Conservation (phyloP, 208 protist species). For the Leishmania amazonensis region DNA sequence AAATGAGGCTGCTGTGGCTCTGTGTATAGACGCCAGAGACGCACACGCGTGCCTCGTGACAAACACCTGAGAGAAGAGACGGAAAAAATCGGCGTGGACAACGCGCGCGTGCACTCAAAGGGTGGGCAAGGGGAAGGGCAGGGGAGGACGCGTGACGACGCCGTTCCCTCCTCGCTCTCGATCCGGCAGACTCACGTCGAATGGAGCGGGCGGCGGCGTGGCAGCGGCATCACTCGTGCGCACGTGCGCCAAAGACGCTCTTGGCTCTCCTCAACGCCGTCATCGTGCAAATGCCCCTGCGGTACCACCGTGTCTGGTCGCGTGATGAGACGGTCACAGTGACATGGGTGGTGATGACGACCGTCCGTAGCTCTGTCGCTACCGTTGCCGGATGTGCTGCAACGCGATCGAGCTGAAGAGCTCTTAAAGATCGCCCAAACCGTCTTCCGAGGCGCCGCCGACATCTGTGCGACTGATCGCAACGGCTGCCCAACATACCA, state of each 20-base stretch:
- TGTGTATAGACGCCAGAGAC: neutral
- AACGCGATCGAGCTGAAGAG: neutral
- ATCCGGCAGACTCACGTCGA: neutral
- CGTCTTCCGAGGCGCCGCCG: neutral
- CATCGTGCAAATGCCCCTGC: neutral
- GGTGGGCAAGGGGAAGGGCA: neutral
- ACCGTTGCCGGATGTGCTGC: neutral
- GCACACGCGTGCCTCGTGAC: neutral
- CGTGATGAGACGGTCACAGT: neutral
- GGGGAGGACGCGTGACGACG: neutral
- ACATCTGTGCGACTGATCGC: neutral
- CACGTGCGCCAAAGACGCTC: neutral
- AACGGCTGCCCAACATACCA: neutral
- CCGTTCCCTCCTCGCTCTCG: neutral
- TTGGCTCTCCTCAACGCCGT: slow-evolving; percentile 2
- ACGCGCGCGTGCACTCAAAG: neutral
- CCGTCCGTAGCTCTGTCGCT: neutral
- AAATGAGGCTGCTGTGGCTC: neutral
- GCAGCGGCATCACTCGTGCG: neutral
- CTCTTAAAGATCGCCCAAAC: neutral
- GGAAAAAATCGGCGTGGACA: neutral
- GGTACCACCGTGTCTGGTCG: neutral
- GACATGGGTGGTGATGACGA: neutral
- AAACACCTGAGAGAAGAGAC: neutral
- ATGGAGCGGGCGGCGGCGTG: neutral